Conservation (phyloP, 805 yeast species). For the Huiozyma naganishii region DNA sequence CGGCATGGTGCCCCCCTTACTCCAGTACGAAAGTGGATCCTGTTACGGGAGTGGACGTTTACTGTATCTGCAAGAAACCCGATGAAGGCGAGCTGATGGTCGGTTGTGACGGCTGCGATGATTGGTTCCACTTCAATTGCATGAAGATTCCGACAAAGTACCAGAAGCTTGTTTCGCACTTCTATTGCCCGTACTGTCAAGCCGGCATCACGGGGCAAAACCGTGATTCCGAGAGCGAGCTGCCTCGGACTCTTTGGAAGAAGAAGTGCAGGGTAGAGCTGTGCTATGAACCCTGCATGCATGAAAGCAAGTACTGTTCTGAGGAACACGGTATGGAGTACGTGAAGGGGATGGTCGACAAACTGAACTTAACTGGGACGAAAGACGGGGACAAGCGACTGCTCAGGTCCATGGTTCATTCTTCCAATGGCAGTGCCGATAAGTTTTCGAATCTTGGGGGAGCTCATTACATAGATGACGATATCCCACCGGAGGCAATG, state of each 20-base stretch:
- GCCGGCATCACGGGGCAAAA: conserved; percentile 29
- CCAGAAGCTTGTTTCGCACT: conserved; percentile 48
- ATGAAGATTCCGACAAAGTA: conserved; percentile 44
- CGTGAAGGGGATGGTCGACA: conserved; percentile 7
- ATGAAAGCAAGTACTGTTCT: conserved; percentile 60
- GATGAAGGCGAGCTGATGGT: conserved; percentile 81
- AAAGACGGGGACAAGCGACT: conserved; percentile 3
- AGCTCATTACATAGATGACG: conserved; percentile 10
- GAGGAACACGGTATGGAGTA: conserved; percentile 51
- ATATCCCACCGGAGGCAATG: conserved; percentile 5
- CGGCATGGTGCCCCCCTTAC: conserved; percentile 26
- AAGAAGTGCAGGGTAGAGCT: conserved; percentile 53
- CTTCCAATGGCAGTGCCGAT: conserved; percentile 2
- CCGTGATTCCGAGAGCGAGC: conserved; percentile 3
- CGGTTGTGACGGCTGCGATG: conserved; percentile 92
- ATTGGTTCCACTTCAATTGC: conserved; percentile 85
- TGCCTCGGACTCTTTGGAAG: conserved; percentile 57
- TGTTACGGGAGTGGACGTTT: conserved; percentile 45
- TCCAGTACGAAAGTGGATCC: conserved; percentile 14
- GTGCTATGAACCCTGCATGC: conserved; percentile 34
- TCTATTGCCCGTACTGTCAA: conserved; percentile 66
- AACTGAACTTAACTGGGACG: conserved; percentile 1
- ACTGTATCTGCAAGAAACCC: conserved; percentile 67
- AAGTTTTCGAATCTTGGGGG: conserved; percentile 16
- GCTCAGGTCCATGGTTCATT: conserved; percentile 9